Base-by-base conservation (phyloP, 2,329 filamentous ascomycete species). In the Mycosphaerella sp. region DNA sequence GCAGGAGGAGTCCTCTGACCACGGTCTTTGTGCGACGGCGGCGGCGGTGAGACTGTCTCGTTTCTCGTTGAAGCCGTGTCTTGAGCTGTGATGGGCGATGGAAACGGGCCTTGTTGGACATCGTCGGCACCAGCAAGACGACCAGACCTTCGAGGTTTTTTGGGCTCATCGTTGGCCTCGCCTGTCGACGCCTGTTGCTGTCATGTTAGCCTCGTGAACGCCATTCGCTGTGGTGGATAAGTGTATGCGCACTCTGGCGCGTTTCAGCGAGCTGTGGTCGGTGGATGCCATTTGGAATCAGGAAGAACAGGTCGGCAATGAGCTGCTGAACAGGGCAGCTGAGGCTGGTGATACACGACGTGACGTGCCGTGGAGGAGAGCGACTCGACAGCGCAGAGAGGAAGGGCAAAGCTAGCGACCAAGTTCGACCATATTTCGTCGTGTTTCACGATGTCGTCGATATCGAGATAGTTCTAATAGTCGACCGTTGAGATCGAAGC, bases 231-330 rank as follows among this genome's bases (percentile, higher is more conserved):
- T 28, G 36, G 34, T 17, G 32, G 18, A 21, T 27, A 25, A 25
- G 21, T 34, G 18, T n/a, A 37, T 53, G 75, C 80, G 67, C 76
- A 93, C 88, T 70, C 85, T 80, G 62, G 75, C 80, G 67, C 89
- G 84, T 77, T 95, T 95, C 74, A 93, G 81, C 73, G 87, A 85
- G 75, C 85, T 89, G 75, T 87, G 87, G 72, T 93, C 86, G 30
- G 58, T 52, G 10, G 62, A 59, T 21, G 64, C 54, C 64, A 67
- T 67, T 44, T n/a, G 21, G 21, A 25, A 25, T 25, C 21, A 25
- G 21, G 4, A 25, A 5, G 21, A 25, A 25, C 32, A 9, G 8
- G 36, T 9, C 12, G 13, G 12, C 9, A n/a, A 39, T 14, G 14
- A 18, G n/a, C 36, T 16, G 14, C 36, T 25, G 17, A 39, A 27